Evolutionary conservation across 2,329 filamentous ascomycete genomes (phyloP).

Genomic region (Orbilia quercus): DNA sequence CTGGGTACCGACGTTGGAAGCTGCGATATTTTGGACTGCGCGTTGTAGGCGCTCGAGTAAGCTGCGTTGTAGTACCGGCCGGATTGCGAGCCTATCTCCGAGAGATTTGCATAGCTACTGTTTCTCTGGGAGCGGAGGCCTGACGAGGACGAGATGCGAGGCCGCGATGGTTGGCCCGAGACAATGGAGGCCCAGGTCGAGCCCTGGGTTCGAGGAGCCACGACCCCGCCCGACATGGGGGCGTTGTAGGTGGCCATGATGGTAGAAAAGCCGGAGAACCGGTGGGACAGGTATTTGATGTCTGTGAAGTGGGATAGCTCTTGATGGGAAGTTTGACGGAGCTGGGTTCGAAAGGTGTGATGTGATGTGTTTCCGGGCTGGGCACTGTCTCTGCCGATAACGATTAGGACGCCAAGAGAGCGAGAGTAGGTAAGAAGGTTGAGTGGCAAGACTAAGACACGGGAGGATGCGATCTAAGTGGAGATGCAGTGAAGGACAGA

Average conservation of each 20-base stretch:
- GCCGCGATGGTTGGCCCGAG: conserved; percentile 46
- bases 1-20: conserved; percentile 58
- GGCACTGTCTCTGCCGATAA: conserved; percentile 32
- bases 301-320: not conserved
- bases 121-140: conserved; percentile 47
- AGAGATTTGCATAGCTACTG: conserved; percentile 49
- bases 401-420: conserved; percentile 12
- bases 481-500: not conserved
- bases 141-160: conserved; percentile 42
- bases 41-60: conserved; percentile 44
- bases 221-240: conserved; percentile 17
- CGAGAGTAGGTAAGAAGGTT: not conserved
- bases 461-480: not conserved
- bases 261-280: not conserved
- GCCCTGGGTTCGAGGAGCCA: conserved; percentile 36
- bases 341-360: conserved; percentile 15
- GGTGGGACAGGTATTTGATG: not conserved
- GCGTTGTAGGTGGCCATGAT: conserved; percentile 15
- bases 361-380: conserved; percentile 19
- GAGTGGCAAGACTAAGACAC: not conserved
- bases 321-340: conserved; percentile 1
- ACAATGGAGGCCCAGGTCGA: conserved; percentile 53
- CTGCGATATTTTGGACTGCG: conserved; percentile 49
- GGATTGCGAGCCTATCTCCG: conserved; percentile 45
- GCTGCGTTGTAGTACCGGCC: conserved; percentile 45